These are phyloP conservation scores for Leptographium radiaticola DNA, from an alignment of 2,329 filamentous ascomycete species.

Conservation along the genomic window DNA sequence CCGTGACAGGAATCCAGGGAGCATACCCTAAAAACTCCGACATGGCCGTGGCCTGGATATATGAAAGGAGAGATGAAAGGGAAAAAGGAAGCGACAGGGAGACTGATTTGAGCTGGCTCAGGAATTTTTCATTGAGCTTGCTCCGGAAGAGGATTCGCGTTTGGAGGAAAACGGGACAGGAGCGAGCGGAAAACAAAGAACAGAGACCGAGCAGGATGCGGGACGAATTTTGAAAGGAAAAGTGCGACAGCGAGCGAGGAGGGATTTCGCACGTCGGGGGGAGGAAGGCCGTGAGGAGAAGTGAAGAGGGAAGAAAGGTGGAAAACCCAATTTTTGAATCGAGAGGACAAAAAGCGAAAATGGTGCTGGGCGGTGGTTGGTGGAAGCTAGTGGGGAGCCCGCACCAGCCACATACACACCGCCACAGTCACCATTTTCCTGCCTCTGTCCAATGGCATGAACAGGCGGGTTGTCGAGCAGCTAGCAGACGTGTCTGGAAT, in stretches of 20 bases:
- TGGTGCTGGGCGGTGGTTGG: neutral
- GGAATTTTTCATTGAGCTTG: neutral
- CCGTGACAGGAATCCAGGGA: neutral
- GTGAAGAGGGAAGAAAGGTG: neutral
- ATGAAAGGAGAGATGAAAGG: neutral
- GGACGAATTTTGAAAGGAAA: neutral
- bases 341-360: neutral
- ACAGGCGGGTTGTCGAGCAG: no score
- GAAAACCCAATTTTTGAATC: neutral
- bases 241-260: neutral
- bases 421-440: neutral
- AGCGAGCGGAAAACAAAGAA: neutral
- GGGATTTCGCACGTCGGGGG: neutral
- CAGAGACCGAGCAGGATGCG: neutral
- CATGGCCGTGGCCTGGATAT: slow-evolving; percentile 2
- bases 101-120: neutral
- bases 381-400: neutral
- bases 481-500: no score
- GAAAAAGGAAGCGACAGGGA: neutral
- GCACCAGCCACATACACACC: neutral
- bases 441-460: no score
- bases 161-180: neutral
- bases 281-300: neutral
- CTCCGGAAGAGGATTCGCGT: neutral
- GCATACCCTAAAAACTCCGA: slow-evolving; percentile 10